A percentile compares a stretch with the other conserved stretches of the same genome.
phyloP scores from a whole-genome alignment of 2,329 filamentous ascomycete species.

The Exophiala sideris region DNA sequence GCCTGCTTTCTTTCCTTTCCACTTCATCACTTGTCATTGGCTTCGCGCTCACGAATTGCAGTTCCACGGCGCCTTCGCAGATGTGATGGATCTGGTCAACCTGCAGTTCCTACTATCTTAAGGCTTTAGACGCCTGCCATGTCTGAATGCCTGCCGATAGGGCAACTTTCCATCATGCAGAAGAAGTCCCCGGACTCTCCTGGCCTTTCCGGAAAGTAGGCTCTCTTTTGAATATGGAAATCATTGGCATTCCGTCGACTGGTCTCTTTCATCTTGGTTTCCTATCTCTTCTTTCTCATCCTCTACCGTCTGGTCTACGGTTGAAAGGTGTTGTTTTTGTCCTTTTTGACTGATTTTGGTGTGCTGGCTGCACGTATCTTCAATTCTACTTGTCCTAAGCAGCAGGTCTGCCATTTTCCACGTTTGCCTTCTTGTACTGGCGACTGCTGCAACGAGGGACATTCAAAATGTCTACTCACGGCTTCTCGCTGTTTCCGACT shows the following conservation, averaged over 20 bases:
- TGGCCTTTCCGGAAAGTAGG: not conserved
- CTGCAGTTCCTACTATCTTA: constrained; percentile 21
- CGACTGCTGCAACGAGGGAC: constrained; percentile 1
- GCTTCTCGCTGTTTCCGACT: constrained; percentile 24
- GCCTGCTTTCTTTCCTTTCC: constrained; percentile 8
- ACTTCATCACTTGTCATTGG: constrained; percentile 9
- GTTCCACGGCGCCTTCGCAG: constrained; percentile 11
- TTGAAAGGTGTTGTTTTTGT: constrained; percentile 17
- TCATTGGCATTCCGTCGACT: not conserved
- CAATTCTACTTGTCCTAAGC: constrained; percentile 4
- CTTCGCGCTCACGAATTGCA: constrained; percentile 3
- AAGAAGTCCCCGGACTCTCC: not conserved
- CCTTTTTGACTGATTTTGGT: not conserved
- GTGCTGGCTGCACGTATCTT: not conserved
- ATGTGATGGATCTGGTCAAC: constrained; percentile 26
- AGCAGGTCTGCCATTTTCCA: constrained; percentile 21
- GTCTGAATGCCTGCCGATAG: constrained; percentile 9
- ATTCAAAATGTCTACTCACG: constrained; percentile 19
- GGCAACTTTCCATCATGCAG: constrained; percentile 4
- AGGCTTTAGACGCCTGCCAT: constrained; percentile 22
- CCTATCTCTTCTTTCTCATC: constrained; percentile 13
- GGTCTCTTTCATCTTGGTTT: not conserved
- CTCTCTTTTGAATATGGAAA: not conserved
- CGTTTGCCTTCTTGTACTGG: not conserved
- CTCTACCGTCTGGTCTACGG: constrained; percentile 9